phyloP scores from a whole-genome alignment of 1,139 yeast species.

The Kodamaea suecica region DNA sequence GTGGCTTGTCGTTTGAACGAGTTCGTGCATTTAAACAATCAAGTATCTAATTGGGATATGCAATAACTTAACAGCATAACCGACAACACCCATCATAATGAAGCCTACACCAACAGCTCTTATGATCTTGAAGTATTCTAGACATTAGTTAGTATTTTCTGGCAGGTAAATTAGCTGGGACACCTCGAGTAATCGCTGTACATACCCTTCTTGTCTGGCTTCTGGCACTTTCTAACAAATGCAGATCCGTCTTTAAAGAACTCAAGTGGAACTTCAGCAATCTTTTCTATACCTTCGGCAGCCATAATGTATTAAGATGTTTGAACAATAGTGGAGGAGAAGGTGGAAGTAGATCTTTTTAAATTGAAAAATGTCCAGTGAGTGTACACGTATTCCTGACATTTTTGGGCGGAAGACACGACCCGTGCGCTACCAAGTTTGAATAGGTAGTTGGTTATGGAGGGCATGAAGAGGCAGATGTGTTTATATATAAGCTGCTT shows the following conservation, averaged over 20 bases:
- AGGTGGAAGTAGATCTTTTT: not conserved
- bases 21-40: constrained; percentile 72
- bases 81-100: constrained; percentile 96
- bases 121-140: constrained; percentile 81
- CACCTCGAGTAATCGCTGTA: constrained; percentile 15
- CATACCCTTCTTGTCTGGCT: constrained; percentile 81
- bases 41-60: constrained; percentile 97
- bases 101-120: constrained; percentile 97
- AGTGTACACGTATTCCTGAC: not conserved
- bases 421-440: too few species aligned
- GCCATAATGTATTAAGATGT: constrained; percentile 32
- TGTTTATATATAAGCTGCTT: too few species aligned
- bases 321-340: not conserved
- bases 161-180: not conserved
- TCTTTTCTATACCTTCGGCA: constrained; percentile 70
- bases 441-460: too few species aligned
- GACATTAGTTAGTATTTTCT: constrained; percentile 26
- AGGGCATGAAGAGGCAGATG: too few species aligned
- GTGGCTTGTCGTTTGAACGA: too few species aligned
- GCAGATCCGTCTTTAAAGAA: constrained; percentile 89
- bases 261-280: constrained; percentile 86
- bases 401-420: too few species aligned
- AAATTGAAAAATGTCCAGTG: not conserved
- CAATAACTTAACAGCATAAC: constrained; percentile 88
- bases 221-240: constrained; percentile 86